Evolutionary conservation across 2,329 filamentous ascomycete genomes (phyloP).

Genomic region (Sordariomycetes sp.): DNA sequence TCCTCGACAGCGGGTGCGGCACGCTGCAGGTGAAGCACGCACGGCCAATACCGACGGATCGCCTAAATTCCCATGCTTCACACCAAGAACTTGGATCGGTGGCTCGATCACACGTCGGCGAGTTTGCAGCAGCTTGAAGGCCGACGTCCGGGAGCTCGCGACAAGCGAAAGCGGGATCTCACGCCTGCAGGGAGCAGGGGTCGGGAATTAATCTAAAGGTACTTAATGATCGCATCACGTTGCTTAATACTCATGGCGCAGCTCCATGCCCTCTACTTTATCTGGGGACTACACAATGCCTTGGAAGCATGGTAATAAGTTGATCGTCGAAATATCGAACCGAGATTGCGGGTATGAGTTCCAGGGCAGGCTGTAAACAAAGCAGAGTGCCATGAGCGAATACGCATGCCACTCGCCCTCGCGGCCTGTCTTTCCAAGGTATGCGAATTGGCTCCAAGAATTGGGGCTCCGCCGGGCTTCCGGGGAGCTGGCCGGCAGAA

Average conservation of each 20-base stretch:
- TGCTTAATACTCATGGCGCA: background rate
- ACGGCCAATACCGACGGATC: too few species aligned
- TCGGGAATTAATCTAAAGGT: background rate
- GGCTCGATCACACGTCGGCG: background rate
- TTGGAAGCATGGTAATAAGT: background rate
- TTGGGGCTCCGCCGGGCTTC: background rate
- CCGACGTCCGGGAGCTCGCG: background rate
- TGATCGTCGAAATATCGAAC: background rate
- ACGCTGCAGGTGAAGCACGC: too few species aligned
- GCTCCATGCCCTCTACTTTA: background rate
- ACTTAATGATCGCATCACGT: background rate
- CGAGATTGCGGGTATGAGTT: background rate
- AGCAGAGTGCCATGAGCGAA: background rate
- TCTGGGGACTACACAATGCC: background rate
- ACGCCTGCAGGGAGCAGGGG: background rate
- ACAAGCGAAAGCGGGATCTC: background rate
- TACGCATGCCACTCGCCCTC: background rate
- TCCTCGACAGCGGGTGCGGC: too few species aligned
- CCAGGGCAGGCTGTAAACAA: background rate
- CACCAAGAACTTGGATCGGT: too few species aligned
- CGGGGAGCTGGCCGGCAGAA: background rate
- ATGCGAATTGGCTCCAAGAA: background rate
- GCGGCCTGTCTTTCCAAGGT: background rate
- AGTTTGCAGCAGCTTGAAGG: background rate
- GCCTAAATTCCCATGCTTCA: too few species aligned